Percentiles rank a stretch among this genome's conserved stretches.
Conservation (phyloP, 106 monocot genomes). For the Dendrobium officinale region DNA sequence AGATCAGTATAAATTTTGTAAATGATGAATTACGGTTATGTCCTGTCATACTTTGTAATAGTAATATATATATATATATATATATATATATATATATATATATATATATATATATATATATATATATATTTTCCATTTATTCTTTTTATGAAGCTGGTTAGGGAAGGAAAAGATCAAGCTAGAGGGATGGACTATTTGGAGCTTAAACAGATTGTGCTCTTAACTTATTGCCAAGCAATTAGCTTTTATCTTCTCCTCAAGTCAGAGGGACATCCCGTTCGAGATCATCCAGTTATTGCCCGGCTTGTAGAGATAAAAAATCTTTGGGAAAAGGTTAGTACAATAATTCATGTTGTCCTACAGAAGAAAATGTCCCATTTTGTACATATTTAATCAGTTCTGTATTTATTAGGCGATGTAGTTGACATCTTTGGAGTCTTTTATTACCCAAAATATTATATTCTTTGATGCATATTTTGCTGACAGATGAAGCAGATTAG, state of each 20-base stretch:
- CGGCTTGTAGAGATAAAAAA: slow-evolving; percentile 80
- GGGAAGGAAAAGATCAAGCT: slow-evolving; percentile 11
- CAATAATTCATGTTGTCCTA: no score
- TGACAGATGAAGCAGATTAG: slow-evolving; percentile 51
- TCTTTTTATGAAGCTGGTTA: slow-evolving; percentile 31
- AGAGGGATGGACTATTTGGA: slow-evolving; percentile 40
- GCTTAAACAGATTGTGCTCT: slow-evolving; percentile 37
- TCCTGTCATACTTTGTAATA: not conserved
- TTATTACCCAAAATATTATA: not conserved
- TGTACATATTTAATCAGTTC: not conserved
- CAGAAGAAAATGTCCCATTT: not conserved
- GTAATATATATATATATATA: no score
- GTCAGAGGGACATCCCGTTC: slow-evolving; percentile 77
- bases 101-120: no score
- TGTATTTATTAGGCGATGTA: not conserved
- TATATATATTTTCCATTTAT: not conserved
- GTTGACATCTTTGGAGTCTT: not conserved
- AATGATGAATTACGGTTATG: not conserved
- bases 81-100: no score
- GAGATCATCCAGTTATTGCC: slow-evolving; percentile 80
- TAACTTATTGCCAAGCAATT: slow-evolving; percentile 74
- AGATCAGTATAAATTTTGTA: not conserved
- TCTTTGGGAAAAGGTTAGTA: slow-evolving; percentile 68
- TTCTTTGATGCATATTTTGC: slow-evolving; percentile 7
- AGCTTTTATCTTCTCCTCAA: slow-evolving; percentile 78